Base-by-base conservation (phyloP, 2,329 filamentous ascomycete species). In the Daldinia eschscholtzii region DNA sequence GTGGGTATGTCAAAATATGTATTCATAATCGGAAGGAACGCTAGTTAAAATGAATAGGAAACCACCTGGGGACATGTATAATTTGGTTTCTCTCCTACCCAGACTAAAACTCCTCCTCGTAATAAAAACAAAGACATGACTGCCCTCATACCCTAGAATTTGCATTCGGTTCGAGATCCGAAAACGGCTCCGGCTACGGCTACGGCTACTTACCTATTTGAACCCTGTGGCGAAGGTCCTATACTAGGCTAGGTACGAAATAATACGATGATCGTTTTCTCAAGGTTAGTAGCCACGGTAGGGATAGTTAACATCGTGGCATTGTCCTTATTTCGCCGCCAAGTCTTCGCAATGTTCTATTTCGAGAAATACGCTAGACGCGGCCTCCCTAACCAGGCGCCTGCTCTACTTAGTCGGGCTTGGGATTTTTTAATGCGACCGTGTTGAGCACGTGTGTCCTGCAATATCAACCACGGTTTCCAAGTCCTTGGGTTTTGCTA, bases 391-490 rank as follows among this genome's bases (percentile, higher is more conserved):
- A 33, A 33, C 23, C 3, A 33, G 20, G 7, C 30, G 30, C 30
- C 20, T n/a, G n/a, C 13, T 23, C 15, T 57, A 26, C 20, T 9
- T 28, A 33, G 30, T 58, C 15, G 39, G 44, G 20, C 44, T 48
- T 48, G 12, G 12, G 20, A 15, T 13, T 48, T 26, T 48, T 28
- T 28, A 48, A 52, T 60, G 56, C 46, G 41, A 65, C 57, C 42
- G 56, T 7, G n/a, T 41, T 56, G 15, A 62, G 61, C 65, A 68
- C 65, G 61, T 64, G 60, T 64, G 35, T 53, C 33, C 59, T 48
- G 41, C 56, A 41, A 57, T 35, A 53, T 39, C 39, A 23, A 64
- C 39, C 35, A 57, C 55, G 30, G 55, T 58, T 58, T 52, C 62
- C 62, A 58, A 53, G 58, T 20, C 26, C 39, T 55, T 55, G 66